Evolutionary conservation across 495 filamentous ascomycete species (phyloP).

Genomic region (Aspergillus mulundensis): DNA sequence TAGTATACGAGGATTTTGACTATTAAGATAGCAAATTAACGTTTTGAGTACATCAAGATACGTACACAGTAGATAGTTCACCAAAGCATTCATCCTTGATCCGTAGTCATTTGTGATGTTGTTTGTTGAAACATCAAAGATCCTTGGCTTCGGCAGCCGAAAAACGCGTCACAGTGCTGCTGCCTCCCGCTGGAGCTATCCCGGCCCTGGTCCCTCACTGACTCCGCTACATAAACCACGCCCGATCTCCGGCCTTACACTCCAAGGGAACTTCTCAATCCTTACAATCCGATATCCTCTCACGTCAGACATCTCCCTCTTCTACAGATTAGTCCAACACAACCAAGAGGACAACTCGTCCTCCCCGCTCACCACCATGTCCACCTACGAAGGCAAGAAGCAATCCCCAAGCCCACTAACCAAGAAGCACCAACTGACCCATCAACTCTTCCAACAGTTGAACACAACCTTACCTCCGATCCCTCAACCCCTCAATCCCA

Average conservation of each 20-base stretch:
- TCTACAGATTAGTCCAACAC: background rate
- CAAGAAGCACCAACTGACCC: conserved; percentile 1
- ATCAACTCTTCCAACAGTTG: conserved; percentile 50
- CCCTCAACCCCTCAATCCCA: conserved; percentile 25
- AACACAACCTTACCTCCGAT: conserved; percentile 63
- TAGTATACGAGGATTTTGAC: conserved; percentile 67
- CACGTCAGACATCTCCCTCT: background rate
- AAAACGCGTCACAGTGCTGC: conserved; percentile 1
- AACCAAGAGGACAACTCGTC: background rate
- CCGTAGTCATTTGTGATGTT: too few species aligned
- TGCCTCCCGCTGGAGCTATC: background rate
- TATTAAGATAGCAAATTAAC: conserved; percentile 45
- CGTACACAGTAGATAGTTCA: too few species aligned
- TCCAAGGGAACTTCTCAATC: background rate
- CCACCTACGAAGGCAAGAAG: conserved; percentile 52
- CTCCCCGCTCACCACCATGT: conserved; percentile 34
- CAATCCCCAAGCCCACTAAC: background rate
- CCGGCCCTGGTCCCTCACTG: background rate
- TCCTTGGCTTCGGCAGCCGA: background rate
- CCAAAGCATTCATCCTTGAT: too few species aligned
- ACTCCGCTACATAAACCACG: background rate
- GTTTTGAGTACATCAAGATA: too few species aligned
- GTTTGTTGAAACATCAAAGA: too few species aligned
- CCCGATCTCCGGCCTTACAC: background rate
- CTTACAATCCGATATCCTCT: background rate